Base-by-base conservation (phyloP, 2,329 filamentous ascomycete genomes). In the Orbilia javanica region DNA sequence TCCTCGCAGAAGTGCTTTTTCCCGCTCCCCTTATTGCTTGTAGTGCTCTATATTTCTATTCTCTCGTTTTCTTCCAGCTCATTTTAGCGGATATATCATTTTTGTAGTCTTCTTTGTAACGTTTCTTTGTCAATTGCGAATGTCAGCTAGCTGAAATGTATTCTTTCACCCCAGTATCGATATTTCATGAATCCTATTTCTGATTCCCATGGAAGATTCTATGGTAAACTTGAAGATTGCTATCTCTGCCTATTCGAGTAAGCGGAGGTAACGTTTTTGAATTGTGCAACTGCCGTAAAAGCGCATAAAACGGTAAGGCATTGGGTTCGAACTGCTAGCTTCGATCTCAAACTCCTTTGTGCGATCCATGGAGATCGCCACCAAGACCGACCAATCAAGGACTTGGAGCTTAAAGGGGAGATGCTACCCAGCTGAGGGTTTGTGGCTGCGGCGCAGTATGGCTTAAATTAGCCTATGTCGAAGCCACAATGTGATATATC, bases 41-140 rank as follows among this genome's bases (percentile, higher is more conserved):
- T 57, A 36, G 29, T 57, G 36, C n/a, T 22, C 18, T 36, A 20
- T 36, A 4, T 20, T 71, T 71, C 53, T 64, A n/a, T 53, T 71
- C 44, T 29, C 42, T 55, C 27, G 10, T 62, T 62, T 55, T 29
- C 11, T 25, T 13, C 13, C 34, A 27, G 34, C 18, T 31, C 53
- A 52, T 50, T 29, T 73, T 66, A 73, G 69, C 69, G 69, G 31
- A 60, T 60, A 63, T 73, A 73, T 60, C 60, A 65, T 66, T 62
- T 66, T 73, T 73, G 60, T 66, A 73, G 55, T 66, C n/a, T 73
- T 66, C 66, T 36, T 60, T 60, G 25, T 64, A n/a, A n/a, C n/a
- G n/a, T n/a, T n/a, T n/a, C n/a, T 25, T 18, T 44, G 20, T 27
- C 34, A 44, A 18, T n/a, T n/a, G 42, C 42, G n/a, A 60, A 60